Conservation (phyloP, 2,329 filamentous ascomycete species). For the Pseudogymnoascus sp. region DNA sequence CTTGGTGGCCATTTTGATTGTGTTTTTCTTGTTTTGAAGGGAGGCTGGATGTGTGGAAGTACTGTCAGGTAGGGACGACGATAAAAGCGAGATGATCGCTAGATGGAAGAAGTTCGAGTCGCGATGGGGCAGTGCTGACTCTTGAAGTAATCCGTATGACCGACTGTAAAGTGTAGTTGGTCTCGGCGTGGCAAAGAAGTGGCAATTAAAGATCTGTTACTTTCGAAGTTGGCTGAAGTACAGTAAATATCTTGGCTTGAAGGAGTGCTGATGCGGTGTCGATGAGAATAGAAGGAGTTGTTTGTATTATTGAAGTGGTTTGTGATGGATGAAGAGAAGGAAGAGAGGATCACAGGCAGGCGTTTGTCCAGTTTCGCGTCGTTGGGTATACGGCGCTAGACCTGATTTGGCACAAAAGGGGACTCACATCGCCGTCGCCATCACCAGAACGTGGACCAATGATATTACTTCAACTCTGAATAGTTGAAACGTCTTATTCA, state of each 20-base stretch:
- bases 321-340: conserved; percentile 10
- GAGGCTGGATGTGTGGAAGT: conserved; percentile 18
- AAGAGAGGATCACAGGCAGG: conserved; percentile 5
- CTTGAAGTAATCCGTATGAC: conserved; percentile 18
- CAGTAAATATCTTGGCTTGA: conserved; percentile 1
- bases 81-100: conserved; percentile 19
- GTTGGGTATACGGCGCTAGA: background rate
- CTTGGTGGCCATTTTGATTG: conserved; percentile 74
- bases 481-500: background rate
- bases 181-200: conserved; percentile 20
- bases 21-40: conserved; percentile 14
- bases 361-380: conserved; percentile 5
- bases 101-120: conserved; percentile 17
- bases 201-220: conserved; percentile 20
- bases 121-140: conserved; percentile 23
- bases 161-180: conserved; percentile 19
- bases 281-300: conserved; percentile 6
- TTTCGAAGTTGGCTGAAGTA: conserved; percentile 7
- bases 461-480: background rate
- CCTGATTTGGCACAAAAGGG: background rate
- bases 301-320: conserved; percentile 9
- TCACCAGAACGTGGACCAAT: background rate
- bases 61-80: conserved; percentile 25
- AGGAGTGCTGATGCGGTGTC: conserved; percentile 3
- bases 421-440: background rate